Percentiles rank a stretch among this genome's conserved stretches.
These are phyloP conservation scores for Geranomyces michiganensis DNA, from an alignment of 192 early-diverging fungal species.

Conservation along the genomic window DNA sequence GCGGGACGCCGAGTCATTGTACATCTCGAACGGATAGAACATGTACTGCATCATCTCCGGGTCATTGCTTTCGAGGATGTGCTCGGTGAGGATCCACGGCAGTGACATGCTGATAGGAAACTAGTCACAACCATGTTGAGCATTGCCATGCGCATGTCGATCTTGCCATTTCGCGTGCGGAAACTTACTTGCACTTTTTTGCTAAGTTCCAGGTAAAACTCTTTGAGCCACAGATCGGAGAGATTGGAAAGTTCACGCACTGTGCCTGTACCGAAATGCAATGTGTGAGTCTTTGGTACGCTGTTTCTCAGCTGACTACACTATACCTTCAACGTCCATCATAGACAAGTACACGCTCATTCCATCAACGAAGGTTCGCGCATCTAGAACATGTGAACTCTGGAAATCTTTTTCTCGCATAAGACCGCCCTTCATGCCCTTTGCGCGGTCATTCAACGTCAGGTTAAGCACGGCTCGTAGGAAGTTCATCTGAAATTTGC, in stretches of 20 bases:
- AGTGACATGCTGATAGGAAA: conserved; percentile 61
- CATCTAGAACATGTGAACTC: conserved; percentile 49
- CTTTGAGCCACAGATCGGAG: conserved; percentile 59
- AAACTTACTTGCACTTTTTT: conserved; percentile 49
- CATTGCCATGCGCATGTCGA: neutral
- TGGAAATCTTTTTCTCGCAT: conserved; percentile 58
- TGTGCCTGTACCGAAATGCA: conserved; percentile 25
- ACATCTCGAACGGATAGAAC: conserved; percentile 54
- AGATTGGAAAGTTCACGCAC: conserved; percentile 37
- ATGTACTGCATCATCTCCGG: conserved; percentile 48
- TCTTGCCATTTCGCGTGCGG: neutral
- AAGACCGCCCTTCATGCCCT: conserved; percentile 56
- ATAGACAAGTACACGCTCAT: conserved; percentile 34
- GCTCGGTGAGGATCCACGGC: conserved; percentile 58
- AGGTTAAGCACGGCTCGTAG: conserved; percentile 38
- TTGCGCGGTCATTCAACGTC: conserved; percentile 45
- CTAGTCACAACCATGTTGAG: conserved; percentile 14
- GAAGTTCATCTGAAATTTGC: conserved; percentile 50
- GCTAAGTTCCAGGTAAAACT: conserved; percentile 59
- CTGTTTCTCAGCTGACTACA: neutral
- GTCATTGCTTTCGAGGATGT: conserved; percentile 44
- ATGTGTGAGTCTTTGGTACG: neutral
- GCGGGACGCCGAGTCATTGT: conserved; percentile 53
- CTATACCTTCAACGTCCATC: conserved; percentile 44
- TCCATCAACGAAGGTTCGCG: conserved; percentile 38